Conservation (phyloP, 441 rosid genomes). For the Francoa sonchifolia region DNA sequence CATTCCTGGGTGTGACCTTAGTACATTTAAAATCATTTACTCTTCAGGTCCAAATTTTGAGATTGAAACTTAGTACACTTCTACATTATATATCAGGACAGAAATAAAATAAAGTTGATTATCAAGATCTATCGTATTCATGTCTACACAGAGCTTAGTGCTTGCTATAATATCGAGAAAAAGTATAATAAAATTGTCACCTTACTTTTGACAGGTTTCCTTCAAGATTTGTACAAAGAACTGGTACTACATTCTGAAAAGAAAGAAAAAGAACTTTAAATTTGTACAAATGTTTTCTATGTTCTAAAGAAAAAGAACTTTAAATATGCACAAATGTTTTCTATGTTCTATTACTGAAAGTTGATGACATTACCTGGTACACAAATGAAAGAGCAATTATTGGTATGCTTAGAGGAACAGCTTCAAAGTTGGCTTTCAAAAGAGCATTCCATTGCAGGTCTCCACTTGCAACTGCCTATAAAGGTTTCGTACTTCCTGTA, state of each 20-base stretch:
- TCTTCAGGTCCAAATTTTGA: no score
- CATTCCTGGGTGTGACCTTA: no score
- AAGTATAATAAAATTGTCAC: constrained; percentile 28
- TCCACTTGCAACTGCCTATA: constrained; percentile 68
- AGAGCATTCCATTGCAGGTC: constrained; percentile 69
- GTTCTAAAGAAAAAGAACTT: no score
- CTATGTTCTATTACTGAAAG: constrained; percentile 7
- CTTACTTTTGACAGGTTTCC: constrained; percentile 93
- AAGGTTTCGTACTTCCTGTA: constrained; percentile 11
- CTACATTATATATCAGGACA: no score
- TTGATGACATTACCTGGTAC: constrained; percentile 57
- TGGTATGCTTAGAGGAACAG: constrained; percentile 91
- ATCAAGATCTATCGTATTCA: neutral
- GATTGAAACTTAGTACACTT: no score
- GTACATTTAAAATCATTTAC: no score
- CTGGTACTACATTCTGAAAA: constrained; percentile 83
- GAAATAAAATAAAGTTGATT: neutral
- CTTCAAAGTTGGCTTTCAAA: constrained; percentile 74
- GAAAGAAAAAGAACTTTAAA: no score
- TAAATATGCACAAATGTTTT: no score
- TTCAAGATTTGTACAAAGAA: constrained; percentile 87
- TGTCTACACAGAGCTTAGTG: neutral
- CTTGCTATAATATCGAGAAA: neutral
- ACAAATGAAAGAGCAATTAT: constrained; percentile 88
- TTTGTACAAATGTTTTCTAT: no score